Evolutionary conservation across 1,284 basidiomycete species (phyloP), one percentile per base, ranked within the genome.

Genomic region (Ustilago trichophora): DNA sequence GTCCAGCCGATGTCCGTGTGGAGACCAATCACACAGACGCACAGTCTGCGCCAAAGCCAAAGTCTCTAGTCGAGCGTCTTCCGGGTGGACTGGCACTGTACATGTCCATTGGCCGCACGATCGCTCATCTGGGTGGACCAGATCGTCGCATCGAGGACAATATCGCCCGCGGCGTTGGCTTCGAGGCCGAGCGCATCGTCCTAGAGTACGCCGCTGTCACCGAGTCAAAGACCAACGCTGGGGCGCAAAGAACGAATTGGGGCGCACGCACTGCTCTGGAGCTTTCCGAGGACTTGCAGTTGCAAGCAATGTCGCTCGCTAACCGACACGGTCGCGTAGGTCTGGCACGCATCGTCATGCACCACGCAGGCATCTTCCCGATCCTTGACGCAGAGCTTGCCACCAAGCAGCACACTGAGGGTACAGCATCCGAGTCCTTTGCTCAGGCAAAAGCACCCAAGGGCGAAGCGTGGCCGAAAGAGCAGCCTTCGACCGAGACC

Each of bases 381-480:
- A 70, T 83, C 35, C 76, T 81, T 24, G 81, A 83, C 25, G 80
- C 80, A 2, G 64, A 70, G 6, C 58, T 72, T 27, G 76, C 77
- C 1, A 67, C 63, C 3, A 55, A 72, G 10, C 72, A 73, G 32
- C 72, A 73, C 42, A 58, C 73, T 16, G 48, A 71, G 16, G 72
- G 69, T 7, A 66, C 64, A 6, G 59, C 56, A 4, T 51, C 60
- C 4, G 42, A 53, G 22, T 42, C 38, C n/a, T 56, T 64, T 29
- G 55, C 56, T 3, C 25, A 19, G 24, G 60, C 52, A 5, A 64
- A 70, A 34, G 44, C 49, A 6, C 48, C 34, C 9, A 33, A 56
- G 19, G 60, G 31, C 37, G 48, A 41, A 15, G 45, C 18, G 8
- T 47, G 42, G 33, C 46, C 40, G 1, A 49, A 56, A 18, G 40